phyloP scores from a whole-genome alignment of 495 filamentous ascomycete genomes.

The Penicillium turbatum region DNA sequence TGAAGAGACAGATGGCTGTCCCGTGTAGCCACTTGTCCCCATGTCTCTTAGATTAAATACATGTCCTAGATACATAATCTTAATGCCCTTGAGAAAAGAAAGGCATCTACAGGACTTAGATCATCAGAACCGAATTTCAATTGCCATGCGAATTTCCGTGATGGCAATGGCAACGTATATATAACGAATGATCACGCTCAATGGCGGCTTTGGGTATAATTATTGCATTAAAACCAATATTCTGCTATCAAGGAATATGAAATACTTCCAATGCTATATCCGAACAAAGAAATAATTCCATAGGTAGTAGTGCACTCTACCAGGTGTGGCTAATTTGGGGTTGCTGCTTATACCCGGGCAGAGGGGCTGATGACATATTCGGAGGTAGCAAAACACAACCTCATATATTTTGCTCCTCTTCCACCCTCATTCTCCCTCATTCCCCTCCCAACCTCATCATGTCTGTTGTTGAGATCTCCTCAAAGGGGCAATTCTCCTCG shows the following conservation, averaged over 20 bases:
- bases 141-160: too few species aligned
- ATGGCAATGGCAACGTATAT: neutral
- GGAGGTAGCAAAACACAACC: slow-evolving; percentile 20
- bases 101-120: too few species aligned
- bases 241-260: too few species aligned
- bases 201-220: too few species aligned
- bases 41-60: too few species aligned
- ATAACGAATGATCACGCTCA: neutral
- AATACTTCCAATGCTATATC: too few species aligned
- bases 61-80: too few species aligned
- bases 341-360: neutral
- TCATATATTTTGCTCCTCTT: neutral
- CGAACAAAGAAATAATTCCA: neutral
- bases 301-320: neutral
- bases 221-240: too few species aligned
- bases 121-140: too few species aligned
- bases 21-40: too few species aligned
- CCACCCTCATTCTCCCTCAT: slow-evolving; percentile 9
- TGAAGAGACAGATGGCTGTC: neutral
- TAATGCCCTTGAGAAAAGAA: too few species aligned
- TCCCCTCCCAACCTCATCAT: slow-evolving; percentile 18
- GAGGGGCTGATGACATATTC: slow-evolving; percentile 39
- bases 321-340: too few species aligned
- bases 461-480: slow-evolving; percentile 65
- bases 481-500: slow-evolving; percentile 63